Conservation (phyloP, 352 stramenopile species). For the Pythium chondricola region DNA sequence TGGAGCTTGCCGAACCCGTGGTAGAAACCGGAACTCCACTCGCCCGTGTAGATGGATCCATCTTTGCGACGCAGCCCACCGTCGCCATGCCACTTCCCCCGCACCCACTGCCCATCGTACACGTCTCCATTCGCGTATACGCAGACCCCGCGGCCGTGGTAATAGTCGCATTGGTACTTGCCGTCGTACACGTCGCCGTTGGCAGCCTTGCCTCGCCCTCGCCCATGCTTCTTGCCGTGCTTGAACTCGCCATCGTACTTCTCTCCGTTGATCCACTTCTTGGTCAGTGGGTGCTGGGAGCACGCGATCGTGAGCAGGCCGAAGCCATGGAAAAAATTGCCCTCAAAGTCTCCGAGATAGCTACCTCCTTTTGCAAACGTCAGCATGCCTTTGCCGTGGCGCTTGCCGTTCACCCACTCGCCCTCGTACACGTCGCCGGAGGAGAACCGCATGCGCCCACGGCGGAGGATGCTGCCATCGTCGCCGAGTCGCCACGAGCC, state of each 20-base stretch:
- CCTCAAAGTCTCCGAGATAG: slow-evolving; percentile 45
- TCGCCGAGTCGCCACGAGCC: slow-evolving; percentile 65
- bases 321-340: slow-evolving; percentile 59
- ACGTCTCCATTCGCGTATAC: slow-evolving; percentile 53
- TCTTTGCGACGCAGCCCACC: slow-evolving; percentile 41
- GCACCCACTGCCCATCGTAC: slow-evolving; percentile 64
- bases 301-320: slow-evolving; percentile 44
- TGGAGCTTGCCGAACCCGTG: slow-evolving; percentile 54
- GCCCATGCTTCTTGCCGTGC: slow-evolving; percentile 45
- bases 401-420: slow-evolving; percentile 81
- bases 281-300: slow-evolving; percentile 55
- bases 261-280: slow-evolving; percentile 50
- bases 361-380: slow-evolving; percentile 34
- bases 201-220: slow-evolving; percentile 29
- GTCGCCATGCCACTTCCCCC: slow-evolving; percentile 47
- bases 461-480: slow-evolving; percentile 69
- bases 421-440: slow-evolving; percentile 81
- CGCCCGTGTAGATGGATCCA: slow-evolving; percentile 50
- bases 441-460: slow-evolving; percentile 55
- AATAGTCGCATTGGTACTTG: slow-evolving; percentile 39
- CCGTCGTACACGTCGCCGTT: slow-evolving; percentile 50
- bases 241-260: slow-evolving; percentile 64
- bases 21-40: slow-evolving; percentile 41
- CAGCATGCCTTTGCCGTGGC: slow-evolving; percentile 51
- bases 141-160: slow-evolving; percentile 47